Evolutionary conservation across 768 basidiomycete genomes (phyloP), one percentile per base, ranked within the genome.

Genomic region (Leccinum olivaceopallidum): DNA sequence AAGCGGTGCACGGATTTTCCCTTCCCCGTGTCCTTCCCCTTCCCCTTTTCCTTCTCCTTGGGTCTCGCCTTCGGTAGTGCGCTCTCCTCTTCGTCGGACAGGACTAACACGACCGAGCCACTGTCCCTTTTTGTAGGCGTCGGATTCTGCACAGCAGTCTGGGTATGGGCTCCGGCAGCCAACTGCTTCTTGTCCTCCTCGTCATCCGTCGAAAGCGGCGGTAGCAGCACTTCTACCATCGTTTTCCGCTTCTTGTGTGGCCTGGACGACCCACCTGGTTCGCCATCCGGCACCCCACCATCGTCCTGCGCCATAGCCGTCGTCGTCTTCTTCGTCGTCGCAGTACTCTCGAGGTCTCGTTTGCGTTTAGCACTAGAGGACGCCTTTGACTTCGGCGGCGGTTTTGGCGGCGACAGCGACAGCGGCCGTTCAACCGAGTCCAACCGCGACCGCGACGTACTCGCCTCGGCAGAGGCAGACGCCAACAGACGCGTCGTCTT

Each of bases 201-300:
- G 9, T 63, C 63, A 10, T 63, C 59, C 14, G 65, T 58, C 5
- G 68, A 60, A 3, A 69, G 20, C 0, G 63, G 54, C 0, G 67
- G 59, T 0, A 73, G 22, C 14, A 52, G 24, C 5, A 22, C 36
- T 6, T 68, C 63, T 24, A 63, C 32, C 2, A 12, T n/a, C 42
- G 34, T 49, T 34, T 44, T 73, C 9, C 51, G 68, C 57, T 61
- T 73, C 61, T 73, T 73, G 42, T 6, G 51, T 6, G 67, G 70
- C 18, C 67, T 53, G 0, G 58, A 28, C 22, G 34, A 24, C 14
- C 63, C 63, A 20, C 2, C 10, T 8, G 39, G 18, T 24, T 57
- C 59, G 0, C 52, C 60, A 1, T 0, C 24, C 24, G 53, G 34
- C 6, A 5, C 30, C 2, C 5, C 50, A 16, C 18, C 48, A 2